Evolutionary conservation across 805 yeast species (phyloP).

Genomic region (Saturnispora sanitii): DNA sequence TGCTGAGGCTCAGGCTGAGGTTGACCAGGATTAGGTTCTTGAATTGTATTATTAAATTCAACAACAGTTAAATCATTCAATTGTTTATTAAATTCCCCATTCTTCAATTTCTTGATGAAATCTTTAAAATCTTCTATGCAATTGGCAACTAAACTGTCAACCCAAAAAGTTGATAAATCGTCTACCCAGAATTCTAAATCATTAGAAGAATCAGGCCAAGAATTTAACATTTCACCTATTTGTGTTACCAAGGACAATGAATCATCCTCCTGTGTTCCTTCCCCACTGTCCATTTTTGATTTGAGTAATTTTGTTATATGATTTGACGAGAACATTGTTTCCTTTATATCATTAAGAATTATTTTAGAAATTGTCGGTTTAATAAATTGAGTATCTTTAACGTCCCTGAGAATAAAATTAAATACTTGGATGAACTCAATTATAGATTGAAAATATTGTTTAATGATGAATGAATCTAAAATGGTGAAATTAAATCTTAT

Average conservation of each 20-base stretch:
- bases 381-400: conserved; percentile 13
- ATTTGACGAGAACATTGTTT: conserved; percentile 16
- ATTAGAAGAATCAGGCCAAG: conserved; percentile 25
- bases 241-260: conserved; percentile 11
- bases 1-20: neutral
- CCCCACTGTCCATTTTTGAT: conserved; percentile 15
- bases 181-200: conserved; percentile 29
- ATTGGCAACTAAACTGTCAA: conserved; percentile 18
- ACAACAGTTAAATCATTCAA: conserved; percentile 6
- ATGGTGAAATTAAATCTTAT: conserved; percentile 2
- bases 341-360: conserved; percentile 16
- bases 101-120: conserved; percentile 14
- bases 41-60: conserved; percentile 1
- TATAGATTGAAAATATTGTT: conserved; percentile 15
- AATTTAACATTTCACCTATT: conserved; percentile 17
- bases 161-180: conserved; percentile 24
- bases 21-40: no score
- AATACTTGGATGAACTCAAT: conserved; percentile 19
- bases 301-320: conserved; percentile 22
- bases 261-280: neutral
- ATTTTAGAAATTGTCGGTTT: conserved; percentile 16
- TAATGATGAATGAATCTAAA: no score
- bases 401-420: conserved; percentile 11
- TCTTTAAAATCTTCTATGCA: conserved; percentile 21
- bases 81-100: conserved; percentile 9